Conservation (phyloP, 2,329 filamentous ascomycete genomes). For the Drechmeria coniospora region DNA sequence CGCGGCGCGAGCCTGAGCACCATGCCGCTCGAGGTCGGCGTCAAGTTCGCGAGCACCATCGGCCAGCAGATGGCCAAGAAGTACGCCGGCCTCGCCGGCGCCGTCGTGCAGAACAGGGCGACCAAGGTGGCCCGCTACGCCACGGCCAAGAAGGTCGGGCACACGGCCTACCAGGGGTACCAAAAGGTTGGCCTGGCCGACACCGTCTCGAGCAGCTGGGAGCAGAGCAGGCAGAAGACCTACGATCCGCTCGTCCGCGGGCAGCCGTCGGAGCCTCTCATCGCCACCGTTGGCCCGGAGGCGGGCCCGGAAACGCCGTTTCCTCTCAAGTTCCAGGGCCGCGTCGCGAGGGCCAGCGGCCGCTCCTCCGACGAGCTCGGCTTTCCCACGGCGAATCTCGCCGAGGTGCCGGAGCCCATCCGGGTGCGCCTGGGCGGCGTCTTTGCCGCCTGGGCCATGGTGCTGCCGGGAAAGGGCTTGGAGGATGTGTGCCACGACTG, state of each 20-base stretch:
- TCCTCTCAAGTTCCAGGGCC: conserved; percentile 35
- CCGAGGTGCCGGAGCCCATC: conserved; percentile 34
- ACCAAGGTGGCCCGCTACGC: conserved; percentile 19
- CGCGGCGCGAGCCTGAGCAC: conserved; percentile 49
- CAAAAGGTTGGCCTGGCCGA: conserved; percentile 12
- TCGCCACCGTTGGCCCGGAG: conserved; percentile 29
- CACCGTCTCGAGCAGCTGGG: conserved; percentile 17
- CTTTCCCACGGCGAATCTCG: conserved; percentile 39
- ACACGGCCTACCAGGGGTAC: conserved; percentile 22
- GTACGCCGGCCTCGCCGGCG: conserved; percentile 22
- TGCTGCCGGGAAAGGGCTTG: conserved; percentile 13
- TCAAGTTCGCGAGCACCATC: conserved; percentile 38
- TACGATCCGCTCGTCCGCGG: conserved; percentile 21
- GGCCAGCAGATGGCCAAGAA: conserved; percentile 27
- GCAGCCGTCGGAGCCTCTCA: conserved; percentile 15
- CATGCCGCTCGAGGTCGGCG: conserved; percentile 49
- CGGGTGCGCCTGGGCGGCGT: conserved; percentile 40
- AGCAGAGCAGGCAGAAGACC: conserved; percentile 19
- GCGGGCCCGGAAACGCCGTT: conserved; percentile 36
- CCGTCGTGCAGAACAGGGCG: conserved; percentile 24
- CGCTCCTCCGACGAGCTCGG: conserved; percentile 23
- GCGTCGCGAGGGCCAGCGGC: conserved; percentile 28
- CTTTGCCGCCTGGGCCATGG: conserved; percentile 49
- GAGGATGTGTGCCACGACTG: conserved; percentile 29
- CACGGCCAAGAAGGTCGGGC: conserved; percentile 22